Conservation (phyloP, 2,329 filamentous ascomycete genomes). For the Orbilia ellipsospora region DNA sequence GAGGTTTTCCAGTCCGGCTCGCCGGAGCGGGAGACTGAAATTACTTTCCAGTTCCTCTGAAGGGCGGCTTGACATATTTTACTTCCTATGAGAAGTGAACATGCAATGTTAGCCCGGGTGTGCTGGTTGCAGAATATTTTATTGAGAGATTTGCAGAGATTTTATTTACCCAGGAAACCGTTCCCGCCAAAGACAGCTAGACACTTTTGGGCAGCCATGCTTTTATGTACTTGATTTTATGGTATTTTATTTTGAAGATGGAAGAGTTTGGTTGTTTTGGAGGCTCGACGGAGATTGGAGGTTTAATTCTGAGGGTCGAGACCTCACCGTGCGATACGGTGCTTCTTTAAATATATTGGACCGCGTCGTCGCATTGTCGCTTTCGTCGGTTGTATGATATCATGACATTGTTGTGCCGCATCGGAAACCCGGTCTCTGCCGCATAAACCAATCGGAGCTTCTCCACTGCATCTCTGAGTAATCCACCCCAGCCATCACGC, state of each 20-base stretch:
- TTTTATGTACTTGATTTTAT: not conserved
- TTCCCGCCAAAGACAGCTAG: conserved; percentile 54
- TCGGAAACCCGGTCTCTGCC: not conserved
- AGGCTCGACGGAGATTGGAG: too few relatives aligned
- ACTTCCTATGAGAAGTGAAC: conserved; percentile 11
- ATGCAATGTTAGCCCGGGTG: not conserved
- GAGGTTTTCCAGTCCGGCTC: conserved; percentile 50
- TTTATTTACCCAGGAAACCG: conserved; percentile 39
- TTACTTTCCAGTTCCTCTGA: conserved; percentile 53
- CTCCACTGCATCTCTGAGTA: conserved; percentile 7
- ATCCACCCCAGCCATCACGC: conserved; percentile 22
- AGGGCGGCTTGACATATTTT: conserved; percentile 52
- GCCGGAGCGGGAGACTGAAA: conserved; percentile 46
- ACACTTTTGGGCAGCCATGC: conserved; percentile 38
- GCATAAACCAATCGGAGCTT: conserved; percentile 6
- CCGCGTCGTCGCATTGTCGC: too few relatives aligned
- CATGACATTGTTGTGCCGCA: conserved; percentile 37
- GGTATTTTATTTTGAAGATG: too few relatives aligned
- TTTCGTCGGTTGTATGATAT: conserved; percentile 40
- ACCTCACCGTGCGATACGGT: too few relatives aligned
- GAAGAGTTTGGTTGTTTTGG: too few relatives aligned
- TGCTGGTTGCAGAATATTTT: not conserved
- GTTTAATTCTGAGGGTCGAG: too few relatives aligned
- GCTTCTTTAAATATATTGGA: too few relatives aligned
- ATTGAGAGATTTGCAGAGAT: not conserved